phyloP scores from a whole-genome alignment of 1,284 basidiomycete genomes.

The Wolfiporia cocos region DNA sequence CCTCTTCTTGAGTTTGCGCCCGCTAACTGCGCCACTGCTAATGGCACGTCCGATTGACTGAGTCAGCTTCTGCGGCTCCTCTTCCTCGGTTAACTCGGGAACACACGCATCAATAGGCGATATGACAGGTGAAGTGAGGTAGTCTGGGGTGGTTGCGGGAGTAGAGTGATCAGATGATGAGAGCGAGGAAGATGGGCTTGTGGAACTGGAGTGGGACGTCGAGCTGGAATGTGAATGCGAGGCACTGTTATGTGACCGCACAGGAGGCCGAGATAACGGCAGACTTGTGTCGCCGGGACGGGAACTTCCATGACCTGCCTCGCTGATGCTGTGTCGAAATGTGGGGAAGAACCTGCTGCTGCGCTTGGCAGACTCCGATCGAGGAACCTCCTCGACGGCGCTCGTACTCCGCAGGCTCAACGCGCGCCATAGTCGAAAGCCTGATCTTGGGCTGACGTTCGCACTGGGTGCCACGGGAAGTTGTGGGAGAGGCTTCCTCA shows the following conservation, averaged over 20 bases:
- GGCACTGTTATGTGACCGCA: conserved; percentile 5
- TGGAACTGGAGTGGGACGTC: conserved; percentile 6
- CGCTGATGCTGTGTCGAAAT: conserved; percentile 16
- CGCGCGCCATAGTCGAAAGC: conserved; percentile 4
- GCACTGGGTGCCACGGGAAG: neutral
- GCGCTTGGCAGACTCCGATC: conserved; percentile 5
- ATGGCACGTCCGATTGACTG: neutral
- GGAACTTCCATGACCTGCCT: conserved; percentile 4
- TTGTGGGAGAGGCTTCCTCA: conserved; percentile 4
- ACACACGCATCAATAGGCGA: neutral
- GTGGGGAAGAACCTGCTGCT: conserved; percentile 12
- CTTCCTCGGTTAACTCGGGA: neutral
- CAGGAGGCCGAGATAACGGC: conserved; percentile 8
- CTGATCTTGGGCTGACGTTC: neutral
- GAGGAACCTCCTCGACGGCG: neutral
- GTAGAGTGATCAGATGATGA: conserved; percentile 14
- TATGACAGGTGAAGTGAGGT: neutral
- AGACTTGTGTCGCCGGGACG: too few species aligned
- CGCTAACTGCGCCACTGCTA: conserved; percentile 2
- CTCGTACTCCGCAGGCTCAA: conserved; percentile 3
- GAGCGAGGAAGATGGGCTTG: neutral
- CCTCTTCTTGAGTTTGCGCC: conserved; percentile 19
- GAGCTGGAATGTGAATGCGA: conserved; percentile 7
- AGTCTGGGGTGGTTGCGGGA: conserved; percentile 18
- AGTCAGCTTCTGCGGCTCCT: conserved; percentile 1